These are phyloP conservation scores for Cardamine resedifolia DNA, from an alignment of 345 rosid genomes.

Conservation along the genomic window DNA sequence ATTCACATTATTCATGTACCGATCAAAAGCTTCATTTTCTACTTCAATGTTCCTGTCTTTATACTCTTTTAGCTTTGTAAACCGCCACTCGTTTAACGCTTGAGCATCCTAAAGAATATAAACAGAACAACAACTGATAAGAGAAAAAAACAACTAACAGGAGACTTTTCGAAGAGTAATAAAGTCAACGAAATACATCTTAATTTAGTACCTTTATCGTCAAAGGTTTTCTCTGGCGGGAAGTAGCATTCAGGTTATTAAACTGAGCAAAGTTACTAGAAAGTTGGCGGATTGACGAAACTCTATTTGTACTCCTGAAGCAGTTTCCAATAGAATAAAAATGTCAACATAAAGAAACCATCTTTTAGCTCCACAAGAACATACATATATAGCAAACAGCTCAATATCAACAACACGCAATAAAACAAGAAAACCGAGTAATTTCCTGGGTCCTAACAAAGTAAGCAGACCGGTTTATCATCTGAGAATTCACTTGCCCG, in stretches of 20 bases:
- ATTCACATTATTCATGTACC: constrained; percentile 68
- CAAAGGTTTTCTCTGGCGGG: constrained; percentile 78
- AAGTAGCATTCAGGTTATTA: constrained; percentile 64
- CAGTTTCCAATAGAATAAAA: constrained; percentile 17
- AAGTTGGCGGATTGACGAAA: constrained; percentile 76
- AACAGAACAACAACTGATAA: neutral
- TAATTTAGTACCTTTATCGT: constrained; percentile 63
- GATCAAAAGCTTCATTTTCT: constrained; percentile 85
- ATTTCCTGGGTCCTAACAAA: constrained; percentile 13
- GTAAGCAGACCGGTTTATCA: neutral
- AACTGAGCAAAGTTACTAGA: constrained; percentile 84
- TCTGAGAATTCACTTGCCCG: neutral
- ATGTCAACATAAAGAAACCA: constrained; percentile 13
- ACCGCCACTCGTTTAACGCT: constrained; percentile 89
- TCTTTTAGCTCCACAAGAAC: neutral
- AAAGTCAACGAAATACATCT: neutral
- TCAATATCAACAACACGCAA: neutral
- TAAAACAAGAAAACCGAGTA: neutral
- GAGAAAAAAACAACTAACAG: neutral
- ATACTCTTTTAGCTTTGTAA: constrained; percentile 75
- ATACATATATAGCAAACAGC: neutral
- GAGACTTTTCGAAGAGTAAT: neutral
- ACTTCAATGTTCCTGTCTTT: constrained; percentile 66
- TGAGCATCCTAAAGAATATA: constrained; percentile 71
- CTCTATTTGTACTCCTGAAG: constrained; percentile 67